These are phyloP conservation scores for Hypsizygus ulmarius DNA, from an alignment of 1,284 basidiomycete species.

Conservation along the genomic window DNA sequence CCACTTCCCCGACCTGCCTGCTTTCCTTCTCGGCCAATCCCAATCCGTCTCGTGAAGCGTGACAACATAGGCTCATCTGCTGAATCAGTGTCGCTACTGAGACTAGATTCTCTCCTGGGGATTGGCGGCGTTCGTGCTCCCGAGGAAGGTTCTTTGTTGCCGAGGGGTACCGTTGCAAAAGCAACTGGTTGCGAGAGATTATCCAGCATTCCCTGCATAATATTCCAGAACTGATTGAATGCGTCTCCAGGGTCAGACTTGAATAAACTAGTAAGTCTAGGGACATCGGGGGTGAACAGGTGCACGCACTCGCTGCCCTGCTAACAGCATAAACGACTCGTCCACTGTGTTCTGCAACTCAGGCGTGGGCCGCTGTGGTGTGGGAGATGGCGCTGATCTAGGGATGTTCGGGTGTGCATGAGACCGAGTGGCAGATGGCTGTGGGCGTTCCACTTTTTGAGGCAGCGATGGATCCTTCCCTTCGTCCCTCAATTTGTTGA, in stretches of 20 bases:
- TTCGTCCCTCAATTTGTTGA: slow-evolving; percentile 66
- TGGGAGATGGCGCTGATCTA: slow-evolving; percentile 41
- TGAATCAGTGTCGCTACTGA: slow-evolving; percentile 59
- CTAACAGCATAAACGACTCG: slow-evolving; percentile 82
- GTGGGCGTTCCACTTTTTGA: slow-evolving; percentile 42
- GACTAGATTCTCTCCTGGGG: slow-evolving; percentile 44
- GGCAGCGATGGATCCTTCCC: slow-evolving; percentile 69
- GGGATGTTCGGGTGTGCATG: slow-evolving; percentile 24
- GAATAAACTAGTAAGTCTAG: slow-evolving; percentile 4
- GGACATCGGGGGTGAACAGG: slow-evolving; percentile 12
- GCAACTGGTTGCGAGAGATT: slow-evolving; percentile 80
- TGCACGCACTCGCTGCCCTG: slow-evolving; percentile 56
- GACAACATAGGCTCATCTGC: slow-evolving; percentile 56
- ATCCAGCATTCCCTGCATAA: slow-evolving; percentile 79
- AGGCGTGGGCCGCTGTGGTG: slow-evolving; percentile 47
- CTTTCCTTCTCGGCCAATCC: slow-evolving; percentile 31
- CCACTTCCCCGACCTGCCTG: slow-evolving; percentile 5
- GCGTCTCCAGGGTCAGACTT: slow-evolving; percentile 76
- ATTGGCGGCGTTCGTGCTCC: slow-evolving; percentile 25
- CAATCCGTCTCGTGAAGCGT: slow-evolving; percentile 46
- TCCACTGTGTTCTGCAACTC: slow-evolving; percentile 76
- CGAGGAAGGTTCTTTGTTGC: slow-evolving; percentile 34
- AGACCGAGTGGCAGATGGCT: slow-evolving; percentile 24
- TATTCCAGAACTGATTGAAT: slow-evolving; percentile 84
- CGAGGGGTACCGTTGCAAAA: slow-evolving; percentile 77